Evolutionary conservation across 2,329 filamentous ascomycete genomes (phyloP).

Genomic region (Coniochaeta prunicola): DNA sequence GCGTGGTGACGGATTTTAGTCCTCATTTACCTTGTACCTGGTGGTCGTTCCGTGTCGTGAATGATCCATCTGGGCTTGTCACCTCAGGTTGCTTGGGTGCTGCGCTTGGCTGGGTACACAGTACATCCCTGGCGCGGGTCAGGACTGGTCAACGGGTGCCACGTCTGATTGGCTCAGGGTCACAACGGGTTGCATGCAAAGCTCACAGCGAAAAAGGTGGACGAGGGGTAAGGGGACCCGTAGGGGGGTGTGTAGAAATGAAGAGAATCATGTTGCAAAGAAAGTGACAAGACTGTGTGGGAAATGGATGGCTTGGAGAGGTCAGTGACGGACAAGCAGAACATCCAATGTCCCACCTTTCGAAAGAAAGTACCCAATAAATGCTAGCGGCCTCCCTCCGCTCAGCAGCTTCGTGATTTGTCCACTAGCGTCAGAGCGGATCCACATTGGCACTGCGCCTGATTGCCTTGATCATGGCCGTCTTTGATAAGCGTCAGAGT

Average conservation of each 20-base stretch:
- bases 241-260: not conserved
- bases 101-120: not conserved
- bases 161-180: not conserved
- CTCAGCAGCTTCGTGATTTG: not conserved
- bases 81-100: not conserved
- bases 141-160: not conserved
- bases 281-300: not conserved
- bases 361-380: not conserved
- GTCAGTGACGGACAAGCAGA: not conserved
- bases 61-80: not conserved
- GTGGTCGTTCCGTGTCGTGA: not conserved
- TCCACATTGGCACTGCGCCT: not conserved
- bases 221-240: not conserved
- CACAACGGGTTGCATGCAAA: not conserved
- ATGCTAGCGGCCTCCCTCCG: not conserved
- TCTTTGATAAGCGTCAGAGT: conserved; percentile 1
- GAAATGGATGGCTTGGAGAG: not conserved
- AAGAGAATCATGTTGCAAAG: not conserved
- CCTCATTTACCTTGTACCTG: conserved; percentile 1
- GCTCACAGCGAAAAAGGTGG: not conserved
- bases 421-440: not conserved
- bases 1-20: conserved; percentile 1
- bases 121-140: not conserved
- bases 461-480: not conserved
- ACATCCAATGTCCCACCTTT: not conserved